Percentiles rank a stretch among this genome's conserved stretches.
Conservation (phyloP, 208 protist species). For the Blechomonas ayalai region DNA sequence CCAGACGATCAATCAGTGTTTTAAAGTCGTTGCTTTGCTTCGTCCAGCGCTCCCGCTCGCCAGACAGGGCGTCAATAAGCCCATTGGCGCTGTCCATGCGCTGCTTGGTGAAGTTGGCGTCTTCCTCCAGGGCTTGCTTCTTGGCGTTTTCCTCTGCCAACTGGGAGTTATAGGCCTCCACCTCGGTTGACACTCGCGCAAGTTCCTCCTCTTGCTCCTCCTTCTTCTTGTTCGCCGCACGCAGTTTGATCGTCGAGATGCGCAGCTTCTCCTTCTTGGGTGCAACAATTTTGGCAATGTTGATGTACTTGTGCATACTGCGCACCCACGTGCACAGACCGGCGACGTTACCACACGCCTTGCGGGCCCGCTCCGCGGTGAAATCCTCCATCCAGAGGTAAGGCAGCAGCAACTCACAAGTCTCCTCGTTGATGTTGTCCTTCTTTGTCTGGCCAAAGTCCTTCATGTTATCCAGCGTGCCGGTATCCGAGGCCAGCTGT, state of each 20-base stretch:
- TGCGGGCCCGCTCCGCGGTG: slow-evolving; percentile 88
- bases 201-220: slow-evolving; percentile 94
- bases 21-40: slow-evolving; percentile 96
- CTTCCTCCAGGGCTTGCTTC: slow-evolving; percentile 96
- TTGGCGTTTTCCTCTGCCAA: slow-evolving; percentile 92
- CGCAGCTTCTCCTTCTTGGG: slow-evolving; percentile 94
- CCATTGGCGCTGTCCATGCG: slow-evolving; percentile 96
- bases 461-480: slow-evolving; percentile 70
- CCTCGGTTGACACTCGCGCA: slow-evolving; percentile 89
- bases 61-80: slow-evolving; percentile 96
- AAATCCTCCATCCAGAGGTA: slow-evolving; percentile 96
- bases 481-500: slow-evolving; percentile 72
- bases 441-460: slow-evolving; percentile 83
- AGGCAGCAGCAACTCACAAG: slow-evolving; percentile 95
- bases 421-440: slow-evolving; percentile 98
- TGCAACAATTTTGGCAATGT: slow-evolving; percentile 94
- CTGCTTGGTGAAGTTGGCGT: slow-evolving; percentile 92
- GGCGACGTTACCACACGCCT: slow-evolving; percentile 89
- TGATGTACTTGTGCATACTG: slow-evolving; percentile 97
- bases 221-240: slow-evolving; percentile 93
- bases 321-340: slow-evolving; percentile 95
- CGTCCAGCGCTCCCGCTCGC: slow-evolving; percentile 96
- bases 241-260: slow-evolving; percentile 86
- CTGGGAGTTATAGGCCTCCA: slow-evolving; percentile 90
- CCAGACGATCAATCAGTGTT: slow-evolving; percentile 90